Evolutionary conservation across 2,329 filamentous ascomycete species (phyloP).

Genomic region (Fusarium secorum): DNA sequence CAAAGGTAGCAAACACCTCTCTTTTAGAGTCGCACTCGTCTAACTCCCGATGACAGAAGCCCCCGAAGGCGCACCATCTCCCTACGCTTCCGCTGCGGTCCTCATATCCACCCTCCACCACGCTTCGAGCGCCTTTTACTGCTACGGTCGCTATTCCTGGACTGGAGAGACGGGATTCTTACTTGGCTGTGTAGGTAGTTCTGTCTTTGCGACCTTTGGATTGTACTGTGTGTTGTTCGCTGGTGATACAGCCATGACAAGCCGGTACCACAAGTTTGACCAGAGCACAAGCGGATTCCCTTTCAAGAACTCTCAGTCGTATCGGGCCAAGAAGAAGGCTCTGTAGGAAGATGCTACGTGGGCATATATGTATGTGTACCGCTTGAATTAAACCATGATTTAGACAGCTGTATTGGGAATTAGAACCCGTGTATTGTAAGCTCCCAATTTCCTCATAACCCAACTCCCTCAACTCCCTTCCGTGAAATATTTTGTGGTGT

Average conservation of each 20-base stretch:
- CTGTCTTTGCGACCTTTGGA: slow-evolving; percentile 65
- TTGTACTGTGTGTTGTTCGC: slow-evolving; percentile 49
- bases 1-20: slow-evolving; percentile 45
- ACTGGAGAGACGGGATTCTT: slow-evolving; percentile 65
- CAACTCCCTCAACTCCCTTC: slow-evolving; percentile 41
- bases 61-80: slow-evolving; percentile 57
- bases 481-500: slow-evolving; percentile 28
- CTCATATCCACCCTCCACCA: slow-evolving; percentile 74
- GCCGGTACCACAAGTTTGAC: slow-evolving; percentile 49
- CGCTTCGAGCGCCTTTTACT: slow-evolving; percentile 66
- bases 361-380: not conserved
- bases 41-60: slow-evolving; percentile 11
- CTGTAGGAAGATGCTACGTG: slow-evolving; percentile 27
- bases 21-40: not conserved
- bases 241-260: slow-evolving; percentile 49
- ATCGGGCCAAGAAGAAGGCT: slow-evolving; percentile 50
- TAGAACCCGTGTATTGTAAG: slow-evolving; percentile 7
- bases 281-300: slow-evolving; percentile 52
- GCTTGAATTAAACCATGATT: slow-evolving; percentile 20
- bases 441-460: slow-evolving; percentile 16
- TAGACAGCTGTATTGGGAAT: slow-evolving; percentile 6
- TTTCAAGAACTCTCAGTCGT: slow-evolving; percentile 50
- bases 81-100: slow-evolving; percentile 71
- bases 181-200: slow-evolving; percentile 66
- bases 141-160: slow-evolving; percentile 71